Evolutionary conservation across 2,329 filamentous ascomycete species (phyloP).

Genomic region (Xylaria hypoxylon): DNA sequence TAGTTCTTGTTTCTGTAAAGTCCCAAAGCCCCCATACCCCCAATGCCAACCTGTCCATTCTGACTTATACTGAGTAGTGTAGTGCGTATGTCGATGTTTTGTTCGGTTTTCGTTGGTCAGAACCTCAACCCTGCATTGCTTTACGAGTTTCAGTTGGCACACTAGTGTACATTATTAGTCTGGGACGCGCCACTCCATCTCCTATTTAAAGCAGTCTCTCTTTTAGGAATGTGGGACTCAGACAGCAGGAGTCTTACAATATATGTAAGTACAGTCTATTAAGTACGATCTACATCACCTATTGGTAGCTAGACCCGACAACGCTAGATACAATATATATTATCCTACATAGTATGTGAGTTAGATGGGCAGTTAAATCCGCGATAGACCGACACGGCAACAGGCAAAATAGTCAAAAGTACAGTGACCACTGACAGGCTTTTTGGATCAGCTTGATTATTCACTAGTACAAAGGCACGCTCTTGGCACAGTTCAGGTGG

Average conservation of each 20-base stretch:
- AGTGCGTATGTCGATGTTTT: constrained; percentile 3
- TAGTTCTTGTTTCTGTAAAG: constrained; percentile 12
- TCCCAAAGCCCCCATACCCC: constrained; percentile 3
- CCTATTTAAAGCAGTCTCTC: constrained; percentile 36
- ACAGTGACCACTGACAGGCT: background rate
- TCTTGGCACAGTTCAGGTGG: constrained; percentile 28
- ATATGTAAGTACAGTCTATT: no score
- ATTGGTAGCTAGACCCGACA: background rate
- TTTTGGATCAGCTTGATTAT: no score
- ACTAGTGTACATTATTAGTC: constrained; percentile 25
- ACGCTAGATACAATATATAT: background rate
- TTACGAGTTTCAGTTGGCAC: constrained; percentile 38
- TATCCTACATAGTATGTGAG: background rate
- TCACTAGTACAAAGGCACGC: no score
- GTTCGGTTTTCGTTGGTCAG: constrained; percentile 24
- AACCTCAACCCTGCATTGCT: constrained; percentile 36
- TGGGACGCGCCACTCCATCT: constrained; percentile 26
- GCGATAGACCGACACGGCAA: background rate
- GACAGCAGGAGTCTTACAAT: constrained; percentile 5
- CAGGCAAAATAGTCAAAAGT: background rate
- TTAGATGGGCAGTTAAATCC: background rate
- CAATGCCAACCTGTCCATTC: background rate
- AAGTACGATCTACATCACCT: background rate
- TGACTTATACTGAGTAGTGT: background rate
- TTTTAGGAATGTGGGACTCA: constrained; percentile 33